Evolutionary conservation across 768 basidiomycete species (phyloP).

Genomic region (Pulveroboletus sp.): DNA sequence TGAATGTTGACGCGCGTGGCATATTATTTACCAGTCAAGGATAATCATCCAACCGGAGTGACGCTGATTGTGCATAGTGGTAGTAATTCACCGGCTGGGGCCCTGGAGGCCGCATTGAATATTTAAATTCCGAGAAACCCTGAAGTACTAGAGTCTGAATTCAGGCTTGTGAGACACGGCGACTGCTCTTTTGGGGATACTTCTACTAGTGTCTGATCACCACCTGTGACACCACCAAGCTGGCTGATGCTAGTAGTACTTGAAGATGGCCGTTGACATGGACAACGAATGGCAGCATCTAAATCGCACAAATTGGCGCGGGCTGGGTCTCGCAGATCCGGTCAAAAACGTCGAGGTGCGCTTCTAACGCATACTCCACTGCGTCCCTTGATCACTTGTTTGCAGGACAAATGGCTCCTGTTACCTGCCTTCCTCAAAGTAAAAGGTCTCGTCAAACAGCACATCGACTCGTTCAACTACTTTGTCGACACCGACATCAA

Average conservation of each 20-base stretch:
- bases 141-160: no score
- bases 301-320: conserved; percentile 62
- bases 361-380: conserved; percentile 5
- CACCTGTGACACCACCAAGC: no score
- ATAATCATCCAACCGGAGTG: no score
- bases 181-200: no score
- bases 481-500: conserved; percentile 97
- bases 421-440: conserved; percentile 95
- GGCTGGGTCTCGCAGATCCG: conserved; percentile 81
- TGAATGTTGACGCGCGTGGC: no score
- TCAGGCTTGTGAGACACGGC: no score
- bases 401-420: conserved; percentile 96
- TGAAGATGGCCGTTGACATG: conserved; percentile 3
- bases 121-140: no score
- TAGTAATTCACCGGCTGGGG: no score
- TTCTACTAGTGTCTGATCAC: no score
- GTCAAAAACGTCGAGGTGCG: conserved; percentile 88
- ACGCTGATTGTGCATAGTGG: no score
- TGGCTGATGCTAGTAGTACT: neutral
- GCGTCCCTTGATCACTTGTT: neutral
- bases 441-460: conserved; percentile 98
- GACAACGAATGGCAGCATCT: conserved; percentile 57
- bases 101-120: no score
- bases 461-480: conserved; percentile 98
- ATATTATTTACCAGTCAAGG: no score